Base-by-base conservation (phyloP, 1,139 yeast species). In the Candida gigantensis region DNA sequence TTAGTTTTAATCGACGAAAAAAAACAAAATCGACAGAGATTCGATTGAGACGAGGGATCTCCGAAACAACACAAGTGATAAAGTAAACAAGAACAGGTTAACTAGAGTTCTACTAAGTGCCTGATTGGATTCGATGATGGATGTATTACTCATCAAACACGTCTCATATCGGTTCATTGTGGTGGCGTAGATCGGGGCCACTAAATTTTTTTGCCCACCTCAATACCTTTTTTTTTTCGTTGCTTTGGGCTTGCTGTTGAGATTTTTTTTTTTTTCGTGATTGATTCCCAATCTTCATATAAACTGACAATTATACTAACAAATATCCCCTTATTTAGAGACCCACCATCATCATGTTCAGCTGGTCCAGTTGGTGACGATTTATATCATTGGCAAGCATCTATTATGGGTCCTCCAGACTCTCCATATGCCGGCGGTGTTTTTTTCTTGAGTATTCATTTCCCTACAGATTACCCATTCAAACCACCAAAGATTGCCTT, bases 291-390 rank as follows among this genome's bases (percentile, higher is more conserved):
- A 20, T 9, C 6, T 20, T 6, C 23, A 20, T 20, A 20, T 4
- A 20, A 9, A 20, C 4, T 20, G 6, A 20, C 23, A 23, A 15
- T 29, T 24, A 24, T 59, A 65, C 71, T 66, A 65, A 65, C 68
- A 20, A 8, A 6, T 18, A 6, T 18, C 6, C 8, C 40, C 26
- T 28, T 27, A 39, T 43, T 32, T 44, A 87, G 96, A 77, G 99
- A 92, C 64, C 99, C 98, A 49, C 98, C 98, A 57, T 87, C 97
- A 43, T 89, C 97, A 35, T 94, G 98, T 69, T 89, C 97, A 28
- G 98, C 98, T 8, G 99, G 98, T 35, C 99, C 99, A 55, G 95
- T 88, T 35, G 97, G 97, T 39, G 97, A 92, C 57, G 96, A 88
- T 60, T 74, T 88, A 60, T 88, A 83, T 71, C 95, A 87, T 74